Evolutionary conservation across 768 basidiomycete species (phyloP).

Genomic region (Porpolomopsis calyptriformis): DNA sequence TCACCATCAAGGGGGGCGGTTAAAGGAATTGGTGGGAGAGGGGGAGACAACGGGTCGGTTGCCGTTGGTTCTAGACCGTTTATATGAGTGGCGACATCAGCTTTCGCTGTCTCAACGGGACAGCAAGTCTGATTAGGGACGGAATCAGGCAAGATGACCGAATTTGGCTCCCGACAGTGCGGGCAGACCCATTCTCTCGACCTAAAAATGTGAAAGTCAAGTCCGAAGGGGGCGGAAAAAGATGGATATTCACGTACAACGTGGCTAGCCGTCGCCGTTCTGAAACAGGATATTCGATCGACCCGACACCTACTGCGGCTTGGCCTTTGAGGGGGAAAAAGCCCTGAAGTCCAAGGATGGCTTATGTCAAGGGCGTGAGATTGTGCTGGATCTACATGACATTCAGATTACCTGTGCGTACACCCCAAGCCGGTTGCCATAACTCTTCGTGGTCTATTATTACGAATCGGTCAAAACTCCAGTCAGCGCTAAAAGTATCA

Average conservation of each 20-base stretch:
- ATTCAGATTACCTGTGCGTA: slow-evolving; percentile 64
- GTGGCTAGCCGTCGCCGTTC: slow-evolving; percentile 73
- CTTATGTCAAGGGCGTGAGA: slow-evolving; percentile 25
- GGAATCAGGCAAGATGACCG: slow-evolving; percentile 64
- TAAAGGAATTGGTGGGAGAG: too few relatives aligned
- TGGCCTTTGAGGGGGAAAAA: slow-evolving; percentile 87
- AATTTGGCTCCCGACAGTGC: slow-evolving; percentile 56
- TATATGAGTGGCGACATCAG: too few relatives aligned
- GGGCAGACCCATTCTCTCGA: slow-evolving; percentile 77
- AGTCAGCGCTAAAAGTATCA: slow-evolving; percentile 10
- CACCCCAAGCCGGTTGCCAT: slow-evolving; percentile 99
- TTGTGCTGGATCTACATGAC: background rate
- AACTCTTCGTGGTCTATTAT: slow-evolving; percentile 80
- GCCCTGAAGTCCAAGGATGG: slow-evolving; percentile 80
- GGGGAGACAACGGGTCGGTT: too few relatives aligned
- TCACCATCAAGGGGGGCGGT: too few relatives aligned
- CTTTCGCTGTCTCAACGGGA: too few relatives aligned
- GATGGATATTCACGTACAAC: slow-evolving; percentile 49
- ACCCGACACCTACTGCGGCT: slow-evolving; percentile 78
- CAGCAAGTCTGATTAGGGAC: slow-evolving; percentile 11
- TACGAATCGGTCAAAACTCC: slow-evolving; percentile 1
- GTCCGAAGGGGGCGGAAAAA: slow-evolving; percentile 2
- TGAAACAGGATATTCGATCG: slow-evolving; percentile 62
- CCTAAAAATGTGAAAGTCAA: slow-evolving; percentile 28
- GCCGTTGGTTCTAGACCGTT: too few relatives aligned